These are phyloP conservation scores for Xylaria sp. DNA, from an alignment of 2,329 filamentous ascomycete genomes.

Conservation along the genomic window DNA sequence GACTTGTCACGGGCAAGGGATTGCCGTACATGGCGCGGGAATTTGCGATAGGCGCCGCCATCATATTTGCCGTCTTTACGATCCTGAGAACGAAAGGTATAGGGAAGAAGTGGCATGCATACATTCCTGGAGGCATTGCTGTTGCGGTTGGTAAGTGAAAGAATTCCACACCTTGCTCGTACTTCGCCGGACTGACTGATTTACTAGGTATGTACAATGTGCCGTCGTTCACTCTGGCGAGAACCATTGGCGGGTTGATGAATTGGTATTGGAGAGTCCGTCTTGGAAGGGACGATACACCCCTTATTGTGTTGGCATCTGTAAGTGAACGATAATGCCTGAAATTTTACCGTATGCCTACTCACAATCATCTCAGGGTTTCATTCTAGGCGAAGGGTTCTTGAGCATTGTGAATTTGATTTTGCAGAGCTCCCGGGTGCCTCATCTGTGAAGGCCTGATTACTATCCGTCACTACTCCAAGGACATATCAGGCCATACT, in stretches of 20 bases:
- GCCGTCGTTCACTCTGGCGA: constrained; percentile 91
- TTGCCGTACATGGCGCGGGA: constrained; percentile 84
- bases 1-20: constrained; percentile 90
- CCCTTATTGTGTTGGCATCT: constrained; percentile 86
- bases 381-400: constrained; percentile 92
- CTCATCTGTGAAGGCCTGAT: constrained; percentile 68
- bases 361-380: constrained; percentile 62
- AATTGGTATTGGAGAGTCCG: constrained; percentile 80
- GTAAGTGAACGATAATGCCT: constrained; percentile 53
- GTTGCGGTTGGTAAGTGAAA: constrained; percentile 81
- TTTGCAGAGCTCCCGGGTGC: constrained; percentile 79
- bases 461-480: not conserved
- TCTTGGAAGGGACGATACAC: constrained; percentile 69
- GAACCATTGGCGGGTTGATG: constrained; percentile 79
- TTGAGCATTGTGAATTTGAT: constrained; percentile 90
- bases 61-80: constrained; percentile 78
- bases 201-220: constrained; percentile 91
- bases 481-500: not conserved
- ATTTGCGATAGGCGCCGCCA: constrained; percentile 75
- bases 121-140: constrained; percentile 91
- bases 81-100: constrained; percentile 70
- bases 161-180: not conserved
- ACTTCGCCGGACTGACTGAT: constrained; percentile 10
- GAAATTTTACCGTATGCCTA: not conserved
- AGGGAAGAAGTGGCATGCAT: constrained; percentile 73